A percentile compares a stretch with the other conserved stretches of the same genome.
These are phyloP conservation scores for Hemileccinum rubropunctum DNA, from an alignment of 768 basidiomycete genomes.

Conservation along the genomic window DNA sequence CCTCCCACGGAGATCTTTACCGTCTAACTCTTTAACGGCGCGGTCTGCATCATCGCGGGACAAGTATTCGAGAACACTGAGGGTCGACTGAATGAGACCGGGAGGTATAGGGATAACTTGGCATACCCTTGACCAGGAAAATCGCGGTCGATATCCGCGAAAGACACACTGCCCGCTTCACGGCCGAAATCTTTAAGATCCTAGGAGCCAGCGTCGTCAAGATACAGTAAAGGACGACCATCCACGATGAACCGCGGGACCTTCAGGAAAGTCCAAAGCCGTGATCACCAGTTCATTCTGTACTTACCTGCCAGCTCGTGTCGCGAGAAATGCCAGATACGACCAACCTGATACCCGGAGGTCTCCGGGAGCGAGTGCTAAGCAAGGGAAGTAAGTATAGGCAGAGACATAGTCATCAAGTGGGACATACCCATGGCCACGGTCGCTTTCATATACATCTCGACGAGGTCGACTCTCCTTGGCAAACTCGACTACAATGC, in stretches of 20 bases:
- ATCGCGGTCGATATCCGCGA: conserved; percentile 92
- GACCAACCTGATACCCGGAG: conserved; percentile 78
- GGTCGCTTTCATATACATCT: conserved; percentile 62
- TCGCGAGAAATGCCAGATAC: conserved; percentile 90
- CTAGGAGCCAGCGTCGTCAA: conserved; percentile 48
- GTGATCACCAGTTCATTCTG: neutral
- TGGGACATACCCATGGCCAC: conserved; percentile 51
- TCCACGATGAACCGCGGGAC: conserved; percentile 23
- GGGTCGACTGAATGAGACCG: conserved; percentile 3
- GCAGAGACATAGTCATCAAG: conserved; percentile 3
- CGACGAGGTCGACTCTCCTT: conserved; percentile 88
- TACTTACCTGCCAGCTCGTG: conserved; percentile 98
- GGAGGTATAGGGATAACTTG: neutral
- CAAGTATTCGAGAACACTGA: conserved; percentile 87
- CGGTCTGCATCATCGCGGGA: conserved; percentile 88
- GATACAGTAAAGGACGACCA: conserved; percentile 9
- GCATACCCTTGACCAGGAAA: conserved; percentile 82
- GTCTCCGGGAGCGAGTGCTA: conserved; percentile 67
- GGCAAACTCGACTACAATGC: conserved; percentile 95
- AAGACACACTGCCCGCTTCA: conserved; percentile 88
- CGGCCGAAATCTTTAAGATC: conserved; percentile 98
- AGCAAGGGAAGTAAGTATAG: conserved; percentile 24
- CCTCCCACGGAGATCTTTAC: conserved; percentile 83
- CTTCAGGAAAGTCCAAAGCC: conserved; percentile 4
- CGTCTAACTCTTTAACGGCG: conserved; percentile 85